phyloP scores from a whole-genome alignment of 768 basidiomycete species.

The Pleurotus pulmonarius region DNA sequence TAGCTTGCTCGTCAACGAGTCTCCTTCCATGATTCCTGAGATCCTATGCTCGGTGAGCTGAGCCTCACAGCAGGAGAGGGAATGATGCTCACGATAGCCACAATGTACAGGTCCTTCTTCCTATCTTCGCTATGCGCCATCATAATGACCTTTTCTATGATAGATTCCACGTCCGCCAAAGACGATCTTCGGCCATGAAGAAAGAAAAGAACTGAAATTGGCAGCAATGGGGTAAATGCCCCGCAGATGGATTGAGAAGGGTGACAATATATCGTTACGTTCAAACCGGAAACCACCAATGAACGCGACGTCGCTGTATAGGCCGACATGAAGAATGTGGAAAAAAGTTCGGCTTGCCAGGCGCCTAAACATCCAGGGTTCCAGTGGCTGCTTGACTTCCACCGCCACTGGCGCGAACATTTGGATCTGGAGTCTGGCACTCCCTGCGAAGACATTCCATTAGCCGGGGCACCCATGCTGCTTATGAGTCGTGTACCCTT shows the following conservation, averaged over 20 bases:
- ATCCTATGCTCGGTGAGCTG: conserved; percentile 26
- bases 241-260: not conserved
- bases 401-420: no score
- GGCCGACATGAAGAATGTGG: no score
- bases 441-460: no score
- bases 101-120: conserved; percentile 25
- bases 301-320: not conserved
- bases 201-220: conserved; percentile 35
- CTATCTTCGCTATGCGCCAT: conserved; percentile 10
- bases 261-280: not conserved
- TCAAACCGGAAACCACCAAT: not conserved
- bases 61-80: not conserved
- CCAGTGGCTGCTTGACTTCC: no score
- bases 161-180: conserved; percentile 21
- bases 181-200: conserved; percentile 38
- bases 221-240: conserved; percentile 4
- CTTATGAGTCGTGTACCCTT: no score
- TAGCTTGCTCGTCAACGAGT: conserved; percentile 26
- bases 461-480: no score
- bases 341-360: no score
- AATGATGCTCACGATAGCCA: conserved; percentile 32
- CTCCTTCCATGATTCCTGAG: conserved; percentile 44
- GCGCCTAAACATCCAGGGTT: no score
- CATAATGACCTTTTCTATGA: conserved; percentile 22
- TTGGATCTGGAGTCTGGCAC: no score